These are phyloP conservation scores for Cryptosporidium xiaoi DNA, from an alignment of 169 alveolate species.

Conservation along the genomic window DNA sequence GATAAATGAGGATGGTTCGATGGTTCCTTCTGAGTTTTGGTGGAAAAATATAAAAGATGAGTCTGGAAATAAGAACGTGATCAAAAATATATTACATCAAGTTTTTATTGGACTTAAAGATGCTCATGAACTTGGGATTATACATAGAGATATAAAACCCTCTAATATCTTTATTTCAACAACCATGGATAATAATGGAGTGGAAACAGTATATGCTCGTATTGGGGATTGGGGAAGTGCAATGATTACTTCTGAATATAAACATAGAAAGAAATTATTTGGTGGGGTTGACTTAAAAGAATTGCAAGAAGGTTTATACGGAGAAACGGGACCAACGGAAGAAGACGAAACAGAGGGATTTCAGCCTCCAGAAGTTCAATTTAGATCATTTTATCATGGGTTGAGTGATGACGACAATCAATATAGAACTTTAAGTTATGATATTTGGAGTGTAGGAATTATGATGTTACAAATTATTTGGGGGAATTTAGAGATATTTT, in stretches of 20 bases:
- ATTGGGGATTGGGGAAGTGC: constrained; percentile 75
- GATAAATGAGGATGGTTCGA: constrained; percentile 16
- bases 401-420: not conserved
- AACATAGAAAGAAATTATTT: not conserved
- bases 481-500: constrained; percentile 59
- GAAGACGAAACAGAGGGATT: constrained; percentile 70
- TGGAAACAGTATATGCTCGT: constrained; percentile 1
- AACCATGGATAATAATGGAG: not conserved
- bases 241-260: constrained; percentile 7
- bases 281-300: not conserved
- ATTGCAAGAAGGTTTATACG: constrained; percentile 34
- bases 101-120: constrained; percentile 8
- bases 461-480: constrained; percentile 62
- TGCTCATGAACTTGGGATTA: constrained; percentile 37
- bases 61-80: not conserved
- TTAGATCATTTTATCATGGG: constrained; percentile 30
- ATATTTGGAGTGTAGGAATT: constrained; percentile 59
- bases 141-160: constrained; percentile 72
- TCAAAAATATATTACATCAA: constrained; percentile 24
- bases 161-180: constrained; percentile 46
- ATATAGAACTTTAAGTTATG: constrained; percentile 26
- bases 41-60: constrained; percentile 41
- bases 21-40: constrained; percentile 56
- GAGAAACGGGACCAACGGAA: constrained; percentile 29
- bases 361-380: constrained; percentile 73